Conservation (phyloP, 148 eudicot species). For the Rhododendron mucronatum region DNA sequence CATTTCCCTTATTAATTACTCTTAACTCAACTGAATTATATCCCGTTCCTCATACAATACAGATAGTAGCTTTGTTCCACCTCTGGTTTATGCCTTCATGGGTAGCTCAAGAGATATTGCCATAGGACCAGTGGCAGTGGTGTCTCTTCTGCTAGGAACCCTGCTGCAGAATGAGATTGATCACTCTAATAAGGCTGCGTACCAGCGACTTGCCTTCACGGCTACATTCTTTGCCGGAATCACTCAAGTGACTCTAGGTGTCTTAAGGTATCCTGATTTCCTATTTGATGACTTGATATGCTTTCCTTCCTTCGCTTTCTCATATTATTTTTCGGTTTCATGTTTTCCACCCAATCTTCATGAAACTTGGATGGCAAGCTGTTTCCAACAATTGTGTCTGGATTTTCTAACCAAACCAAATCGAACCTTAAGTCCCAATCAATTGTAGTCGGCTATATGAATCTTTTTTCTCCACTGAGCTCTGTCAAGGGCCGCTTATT, state of each 20-base stretch:
- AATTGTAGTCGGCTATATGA: too few relatives aligned
- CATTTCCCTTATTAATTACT: background rate
- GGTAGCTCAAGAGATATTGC: slow-evolving; percentile 95
- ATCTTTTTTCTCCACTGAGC: too few relatives aligned
- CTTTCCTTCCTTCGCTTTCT: background rate
- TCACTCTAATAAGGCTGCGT: slow-evolving; percentile 30
- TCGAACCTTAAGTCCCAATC: too few relatives aligned
- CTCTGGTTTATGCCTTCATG: slow-evolving; percentile 77
- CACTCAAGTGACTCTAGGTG: slow-evolving; percentile 66
- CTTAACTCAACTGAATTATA: background rate
- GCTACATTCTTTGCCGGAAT: slow-evolving; percentile 93
- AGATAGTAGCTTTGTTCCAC: slow-evolving; percentile 88
- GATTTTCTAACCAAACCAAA: too few relatives aligned
- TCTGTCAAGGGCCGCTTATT: too few relatives aligned
- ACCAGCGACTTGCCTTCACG: slow-evolving; percentile 65
- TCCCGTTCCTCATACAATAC: slow-evolving; percentile 3
- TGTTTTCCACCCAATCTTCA: background rate
- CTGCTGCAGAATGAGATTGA: slow-evolving; percentile 54
- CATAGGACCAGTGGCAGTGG: slow-evolving; percentile 93
- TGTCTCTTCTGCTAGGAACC: slow-evolving; percentile 73
- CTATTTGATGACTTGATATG: background rate
- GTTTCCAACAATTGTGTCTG: background rate
- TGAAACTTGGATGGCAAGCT: background rate
- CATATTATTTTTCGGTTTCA: too few relatives aligned
- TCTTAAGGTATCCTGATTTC: slow-evolving; percentile 47